Evolutionary conservation across 305 asterid genomes (phyloP).

Genomic region (Petunia hybrid): DNA sequence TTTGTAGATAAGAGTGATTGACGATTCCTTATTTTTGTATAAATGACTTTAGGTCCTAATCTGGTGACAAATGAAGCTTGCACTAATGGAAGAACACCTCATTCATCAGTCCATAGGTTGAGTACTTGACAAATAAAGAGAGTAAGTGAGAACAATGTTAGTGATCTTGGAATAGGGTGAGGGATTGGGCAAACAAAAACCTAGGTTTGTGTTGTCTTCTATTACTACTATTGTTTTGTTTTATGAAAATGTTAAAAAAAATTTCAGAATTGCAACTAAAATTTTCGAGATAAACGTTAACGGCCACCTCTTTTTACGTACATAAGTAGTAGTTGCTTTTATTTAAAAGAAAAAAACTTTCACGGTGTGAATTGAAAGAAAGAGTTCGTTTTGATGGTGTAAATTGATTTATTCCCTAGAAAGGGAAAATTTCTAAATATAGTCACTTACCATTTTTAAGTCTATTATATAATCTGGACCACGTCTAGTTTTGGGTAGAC

Average conservation of each 20-base stretch:
- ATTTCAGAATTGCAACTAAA: too few species aligned
- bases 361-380: neutral
- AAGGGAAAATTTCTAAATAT: neutral
- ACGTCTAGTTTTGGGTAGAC: constrained; percentile 8
- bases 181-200: too few species aligned
- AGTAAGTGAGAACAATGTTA: too few species aligned
- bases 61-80: neutral
- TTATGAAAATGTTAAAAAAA: too few species aligned
- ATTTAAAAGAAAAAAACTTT: neutral
- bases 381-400: neutral
- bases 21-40: neutral
- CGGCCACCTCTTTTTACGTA: too few species aligned
- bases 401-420: neutral
- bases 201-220: too few species aligned
- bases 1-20: too few species aligned
- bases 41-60: neutral
- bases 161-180: too few species aligned
- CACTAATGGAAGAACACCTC: neutral
- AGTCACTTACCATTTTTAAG: constrained; percentile 6
- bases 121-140: too few species aligned
- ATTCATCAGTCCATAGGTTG: neutral
- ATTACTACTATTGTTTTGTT: too few species aligned
- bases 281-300: too few species aligned
- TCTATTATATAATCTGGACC: constrained; percentile 26
- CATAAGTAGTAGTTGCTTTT: too few species aligned